phyloP scores from a whole-genome alignment of 345 rosid species.

The Arabidopsis suecica region DNA sequence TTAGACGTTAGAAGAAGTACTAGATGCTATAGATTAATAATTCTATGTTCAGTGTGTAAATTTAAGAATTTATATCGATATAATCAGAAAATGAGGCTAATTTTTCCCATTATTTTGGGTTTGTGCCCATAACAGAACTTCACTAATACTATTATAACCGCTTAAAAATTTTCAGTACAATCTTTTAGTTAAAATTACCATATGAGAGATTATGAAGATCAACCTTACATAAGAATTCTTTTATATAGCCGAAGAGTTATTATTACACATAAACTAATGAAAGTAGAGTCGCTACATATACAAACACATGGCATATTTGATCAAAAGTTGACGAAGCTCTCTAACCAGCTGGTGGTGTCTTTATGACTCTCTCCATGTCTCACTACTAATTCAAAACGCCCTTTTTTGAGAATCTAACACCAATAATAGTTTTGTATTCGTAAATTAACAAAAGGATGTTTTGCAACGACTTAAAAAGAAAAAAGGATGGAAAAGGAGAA shows the following conservation, averaged over 20 bases:
- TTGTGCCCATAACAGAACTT: background rate
- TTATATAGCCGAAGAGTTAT: background rate
- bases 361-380: slow-evolving; percentile 6
- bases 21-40: too few species aligned
- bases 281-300: slow-evolving; percentile 22
- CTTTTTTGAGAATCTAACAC: slow-evolving; percentile 4
- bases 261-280: slow-evolving; percentile 10
- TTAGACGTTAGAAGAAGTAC: too few species aligned
- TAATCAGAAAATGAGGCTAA: background rate
- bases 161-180: background rate
- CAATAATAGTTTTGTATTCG: background rate
- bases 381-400: slow-evolving; percentile 11
- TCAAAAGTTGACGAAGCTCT: slow-evolving; percentile 17
- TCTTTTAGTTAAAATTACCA: slow-evolving; percentile 1
- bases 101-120: background rate
- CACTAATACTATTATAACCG: background rate
- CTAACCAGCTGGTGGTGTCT: slow-evolving; percentile 14
- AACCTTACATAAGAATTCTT: background rate
- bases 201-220: slow-evolving; percentile 5
- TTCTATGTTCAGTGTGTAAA: background rate
- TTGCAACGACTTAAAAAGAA: background rate
- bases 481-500: background rate
- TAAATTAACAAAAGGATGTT: background rate
- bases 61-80: background rate
- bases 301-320: slow-evolving; percentile 18